phyloP scores from a whole-genome alignment of 768 basidiomycete species.

The Coprinopsis sp. region DNA sequence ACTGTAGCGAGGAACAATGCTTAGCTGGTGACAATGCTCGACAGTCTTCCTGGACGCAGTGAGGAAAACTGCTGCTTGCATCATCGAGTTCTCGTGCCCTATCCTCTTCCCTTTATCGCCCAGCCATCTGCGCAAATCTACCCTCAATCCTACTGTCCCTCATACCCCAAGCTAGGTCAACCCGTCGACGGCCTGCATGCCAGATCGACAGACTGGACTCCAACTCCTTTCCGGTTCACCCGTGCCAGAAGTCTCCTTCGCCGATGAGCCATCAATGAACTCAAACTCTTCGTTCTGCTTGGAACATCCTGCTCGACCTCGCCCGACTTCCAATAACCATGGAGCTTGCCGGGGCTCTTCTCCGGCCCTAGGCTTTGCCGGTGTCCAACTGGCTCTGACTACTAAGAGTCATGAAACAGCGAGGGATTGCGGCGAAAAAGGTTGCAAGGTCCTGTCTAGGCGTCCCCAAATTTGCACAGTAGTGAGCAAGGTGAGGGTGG shows the following conservation, averaged over 20 bases:
- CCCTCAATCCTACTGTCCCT: conserved; percentile 64
- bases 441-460: conserved; percentile 69
- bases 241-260: conserved; percentile 10
- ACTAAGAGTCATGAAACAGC: too few relatives aligned
- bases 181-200: conserved; percentile 68
- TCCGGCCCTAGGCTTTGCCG: conserved; percentile 63
- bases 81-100: conserved; percentile 62
- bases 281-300: conserved; percentile 70
- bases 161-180: conserved; percentile 61
- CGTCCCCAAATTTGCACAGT: conserved; percentile 76
- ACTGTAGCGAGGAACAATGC: conserved; percentile 80
- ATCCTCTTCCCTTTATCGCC: conserved; percentile 67
- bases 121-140: conserved; percentile 61
- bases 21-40: conserved; percentile 38
- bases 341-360: conserved; percentile 81
- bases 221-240: conserved; percentile 57
- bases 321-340: conserved; percentile 89
- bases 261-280: conserved; percentile 32
- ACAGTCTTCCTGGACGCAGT: conserved; percentile 21
- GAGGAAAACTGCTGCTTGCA: conserved; percentile 51
- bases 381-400: conserved; percentile 43
- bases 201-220: conserved; percentile 70
- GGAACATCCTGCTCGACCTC: too few relatives aligned
- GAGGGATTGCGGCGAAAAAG: conserved; percentile 57
- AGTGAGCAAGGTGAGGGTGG: conserved; percentile 82